A percentile compares a stretch with the other conserved stretches of the same genome.
phyloP scores from a whole-genome alignment of 164 flowering plant species.

The Chimonanthus salicifolius region DNA sequence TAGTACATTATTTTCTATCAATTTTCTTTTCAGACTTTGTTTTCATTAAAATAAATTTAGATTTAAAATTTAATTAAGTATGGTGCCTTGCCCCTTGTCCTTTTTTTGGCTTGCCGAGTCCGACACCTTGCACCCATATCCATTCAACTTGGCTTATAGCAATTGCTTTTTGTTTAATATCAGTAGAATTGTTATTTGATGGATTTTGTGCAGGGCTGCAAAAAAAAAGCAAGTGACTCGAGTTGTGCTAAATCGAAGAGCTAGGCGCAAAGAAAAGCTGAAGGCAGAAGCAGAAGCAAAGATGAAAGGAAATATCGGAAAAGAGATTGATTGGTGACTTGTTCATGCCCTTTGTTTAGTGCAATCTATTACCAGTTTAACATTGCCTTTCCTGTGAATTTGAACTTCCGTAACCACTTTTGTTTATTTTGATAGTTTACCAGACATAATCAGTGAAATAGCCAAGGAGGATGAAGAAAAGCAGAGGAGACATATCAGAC shows the following conservation, averaged over 20 bases:
- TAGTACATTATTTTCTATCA: too few species aligned
- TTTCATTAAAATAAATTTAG: too few species aligned
- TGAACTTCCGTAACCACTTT: not conserved
- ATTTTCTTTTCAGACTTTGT: too few species aligned
- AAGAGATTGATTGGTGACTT: conserved; percentile 74
- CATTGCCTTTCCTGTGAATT: not conserved
- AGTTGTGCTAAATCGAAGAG: conserved; percentile 72
- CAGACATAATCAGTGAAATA: conserved; percentile 77
- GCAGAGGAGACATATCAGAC: conserved; percentile 55
- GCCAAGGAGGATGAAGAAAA: conserved; percentile 86
- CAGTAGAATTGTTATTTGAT: not conserved
- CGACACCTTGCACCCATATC: too few species aligned
- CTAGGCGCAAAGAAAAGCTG: conserved; percentile 57
- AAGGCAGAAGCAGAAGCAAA: conserved; percentile 60
- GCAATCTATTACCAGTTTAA: not conserved
- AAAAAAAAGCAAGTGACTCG: conserved; percentile 62
- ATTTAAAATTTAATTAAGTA: too few species aligned
- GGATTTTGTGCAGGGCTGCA: conserved; percentile 32
- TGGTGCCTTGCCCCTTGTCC: too few species aligned
- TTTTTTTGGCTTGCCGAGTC: too few species aligned
- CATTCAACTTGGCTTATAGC: not conserved
- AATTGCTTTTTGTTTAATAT: not conserved
- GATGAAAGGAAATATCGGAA: conserved; percentile 41
- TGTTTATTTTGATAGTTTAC: conserved; percentile 40
- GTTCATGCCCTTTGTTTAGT: not conserved